Conservation (phyloP, 2,329 filamentous ascomycete genomes). For the Aspergillus niger region DNA sequence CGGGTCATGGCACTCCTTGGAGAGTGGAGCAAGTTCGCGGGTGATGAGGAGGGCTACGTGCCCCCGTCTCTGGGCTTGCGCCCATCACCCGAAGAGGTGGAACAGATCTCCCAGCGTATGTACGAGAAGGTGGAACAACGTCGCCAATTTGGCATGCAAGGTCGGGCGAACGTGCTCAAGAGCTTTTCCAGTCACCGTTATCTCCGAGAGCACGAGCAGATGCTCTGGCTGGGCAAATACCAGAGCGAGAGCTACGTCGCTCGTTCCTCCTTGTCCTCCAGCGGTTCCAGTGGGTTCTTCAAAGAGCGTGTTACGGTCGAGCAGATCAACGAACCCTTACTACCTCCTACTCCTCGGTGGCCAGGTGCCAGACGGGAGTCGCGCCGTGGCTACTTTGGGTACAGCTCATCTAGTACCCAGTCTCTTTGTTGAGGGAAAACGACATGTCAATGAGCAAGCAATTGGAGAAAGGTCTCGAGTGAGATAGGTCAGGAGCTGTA, state of each 20-base stretch:
- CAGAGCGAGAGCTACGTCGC: conserved; percentile 19
- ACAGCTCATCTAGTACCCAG: conserved; percentile 5
- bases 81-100: conserved; percentile 53
- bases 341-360: conserved; percentile 3
- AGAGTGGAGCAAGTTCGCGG: conserved; percentile 61
- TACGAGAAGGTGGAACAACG: conserved; percentile 59
- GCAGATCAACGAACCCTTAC: neutral
- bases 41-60: conserved; percentile 44
- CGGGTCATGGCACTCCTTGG: conserved; percentile 62
- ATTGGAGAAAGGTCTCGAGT: neutral
- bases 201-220: conserved; percentile 63
- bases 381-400: neutral
- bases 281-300: conserved; percentile 10
- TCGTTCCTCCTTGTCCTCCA: conserved; percentile 8
- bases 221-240: conserved; percentile 52
- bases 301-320: conserved; percentile 5
- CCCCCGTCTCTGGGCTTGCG: conserved; percentile 50
- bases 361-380: neutral
- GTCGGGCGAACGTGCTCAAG: conserved; percentile 58
- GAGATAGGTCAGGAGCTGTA: neutral
- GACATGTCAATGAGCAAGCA: neutral
- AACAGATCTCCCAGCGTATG: conserved; percentile 59
- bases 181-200: conserved; percentile 61
- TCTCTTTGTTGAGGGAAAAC: neutral
- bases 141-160: conserved; percentile 60